phyloP scores from a whole-genome alignment of 1,284 basidiomycete species.

The Ceratobasidium sp. region DNA sequence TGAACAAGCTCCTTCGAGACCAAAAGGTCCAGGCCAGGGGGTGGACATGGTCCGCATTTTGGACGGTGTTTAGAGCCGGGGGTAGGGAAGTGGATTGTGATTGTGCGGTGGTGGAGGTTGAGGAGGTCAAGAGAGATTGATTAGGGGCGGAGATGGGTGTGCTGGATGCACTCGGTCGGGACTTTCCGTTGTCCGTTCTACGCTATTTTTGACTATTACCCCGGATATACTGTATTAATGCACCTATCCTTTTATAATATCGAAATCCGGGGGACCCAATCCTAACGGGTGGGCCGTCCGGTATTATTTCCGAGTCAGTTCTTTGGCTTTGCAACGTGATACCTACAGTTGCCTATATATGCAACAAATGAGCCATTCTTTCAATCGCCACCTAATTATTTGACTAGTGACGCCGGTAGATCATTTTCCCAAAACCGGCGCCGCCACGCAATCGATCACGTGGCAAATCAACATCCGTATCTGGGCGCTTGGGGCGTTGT shows the following conservation, averaged over 20 bases:
- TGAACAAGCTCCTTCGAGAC: constrained; percentile 8
- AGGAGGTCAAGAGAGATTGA: constrained; percentile 8
- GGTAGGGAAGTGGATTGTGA: constrained; percentile 18
- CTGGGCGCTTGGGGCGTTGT: constrained; percentile 26
- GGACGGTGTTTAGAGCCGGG: constrained; percentile 4
- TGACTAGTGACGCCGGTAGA: no score
- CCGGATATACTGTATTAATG: constrained; percentile 6
- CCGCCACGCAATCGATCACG: not conserved
- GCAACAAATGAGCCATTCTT: no score
- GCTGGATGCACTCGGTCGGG: not conserved
- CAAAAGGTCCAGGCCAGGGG: constrained; percentile 16
- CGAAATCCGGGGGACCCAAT: no score
- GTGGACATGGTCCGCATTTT: constrained; percentile 32
- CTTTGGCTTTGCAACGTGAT: no score
- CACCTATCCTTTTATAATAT: not conserved
- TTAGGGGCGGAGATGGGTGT: not conserved
- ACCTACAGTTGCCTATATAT: no score
- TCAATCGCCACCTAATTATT: no score
- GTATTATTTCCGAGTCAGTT: no score
- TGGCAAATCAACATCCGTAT: constrained; percentile 20
- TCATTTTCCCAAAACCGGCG: not conserved
- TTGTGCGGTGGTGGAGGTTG: constrained; percentile 25
- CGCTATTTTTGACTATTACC: not conserved
- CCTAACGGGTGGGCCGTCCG: no score
- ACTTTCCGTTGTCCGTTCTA: not conserved